Conservation (phyloP, 257 asterid species). For the Anisodus acutangulus region DNA sequence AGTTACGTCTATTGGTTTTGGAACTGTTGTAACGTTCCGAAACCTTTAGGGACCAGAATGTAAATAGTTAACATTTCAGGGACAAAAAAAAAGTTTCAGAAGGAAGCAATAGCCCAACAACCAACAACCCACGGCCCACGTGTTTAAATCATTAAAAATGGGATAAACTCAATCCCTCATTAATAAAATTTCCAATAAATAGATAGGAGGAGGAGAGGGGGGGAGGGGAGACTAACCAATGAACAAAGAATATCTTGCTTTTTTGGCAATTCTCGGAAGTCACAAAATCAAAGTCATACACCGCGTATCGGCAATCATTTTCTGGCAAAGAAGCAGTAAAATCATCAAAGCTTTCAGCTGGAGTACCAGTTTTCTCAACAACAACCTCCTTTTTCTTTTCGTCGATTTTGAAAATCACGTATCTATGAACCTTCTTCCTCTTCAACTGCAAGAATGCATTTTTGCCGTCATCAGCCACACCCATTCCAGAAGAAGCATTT, state of each 20-base stretch:
- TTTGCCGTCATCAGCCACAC: conserved; percentile 59
- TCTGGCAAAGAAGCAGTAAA: conserved; percentile 65
- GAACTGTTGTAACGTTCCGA: too few species aligned
- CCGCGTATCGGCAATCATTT: conserved; percentile 67
- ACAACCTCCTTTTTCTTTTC: conserved; percentile 67
- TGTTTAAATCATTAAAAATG: too few species aligned
- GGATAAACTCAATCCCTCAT: too few species aligned
- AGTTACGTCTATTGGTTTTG: too few species aligned
- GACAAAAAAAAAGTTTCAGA: too few species aligned
- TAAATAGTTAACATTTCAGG: too few species aligned
- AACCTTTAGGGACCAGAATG: too few species aligned
- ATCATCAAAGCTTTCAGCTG: conserved; percentile 57
- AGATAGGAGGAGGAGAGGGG: not conserved
- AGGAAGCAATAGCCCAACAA: too few species aligned
- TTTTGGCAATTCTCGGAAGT: conserved; percentile 72
- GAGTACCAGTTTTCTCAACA: conserved; percentile 65
- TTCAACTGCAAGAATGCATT: conserved; percentile 63
- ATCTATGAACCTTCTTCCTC: conserved; percentile 64
- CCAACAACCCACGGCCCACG: too few species aligned
- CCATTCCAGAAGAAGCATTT: conserved; percentile 66
- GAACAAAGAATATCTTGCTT: conserved; percentile 83
- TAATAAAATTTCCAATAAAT: too few species aligned
- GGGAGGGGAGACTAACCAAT: conserved; percentile 50
- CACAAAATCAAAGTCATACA: conserved; percentile 69
- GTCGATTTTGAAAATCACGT: conserved; percentile 67